Conservation (phyloP, 1,284 basidiomycete genomes). For the Rhodotorula sp. region DNA sequence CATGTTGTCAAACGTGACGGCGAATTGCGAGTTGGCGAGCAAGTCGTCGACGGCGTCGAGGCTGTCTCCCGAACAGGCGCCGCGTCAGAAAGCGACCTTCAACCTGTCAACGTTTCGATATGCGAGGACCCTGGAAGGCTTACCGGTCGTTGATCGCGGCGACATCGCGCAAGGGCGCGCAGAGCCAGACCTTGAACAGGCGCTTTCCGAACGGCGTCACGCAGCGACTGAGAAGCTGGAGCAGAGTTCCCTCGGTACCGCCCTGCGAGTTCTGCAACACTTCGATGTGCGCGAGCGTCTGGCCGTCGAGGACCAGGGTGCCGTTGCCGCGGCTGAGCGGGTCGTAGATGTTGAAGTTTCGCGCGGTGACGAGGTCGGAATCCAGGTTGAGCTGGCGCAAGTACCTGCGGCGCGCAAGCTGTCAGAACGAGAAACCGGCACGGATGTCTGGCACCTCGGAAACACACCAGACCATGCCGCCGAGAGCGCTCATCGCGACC, state of each 20-base stretch:
- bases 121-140: neutral
- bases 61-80: conserved; percentile 52
- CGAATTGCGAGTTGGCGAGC: conserved; percentile 71
- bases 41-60: conserved; percentile 90
- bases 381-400: conserved; percentile 88
- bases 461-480: conserved; percentile 78
- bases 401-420: conserved; percentile 58
- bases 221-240: conserved; percentile 79
- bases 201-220: conserved; percentile 91
- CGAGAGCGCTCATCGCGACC: conserved; percentile 76
- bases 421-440: neutral
- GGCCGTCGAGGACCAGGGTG: conserved; percentile 83
- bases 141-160: conserved; percentile 83
- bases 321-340: conserved; percentile 77
- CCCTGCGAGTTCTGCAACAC: conserved; percentile 90
- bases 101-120: too few relatives aligned
- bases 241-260: conserved; percentile 79
- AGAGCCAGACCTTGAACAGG: conserved; percentile 90
- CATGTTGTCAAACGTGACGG: conserved; percentile 68
- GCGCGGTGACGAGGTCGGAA: conserved; percentile 85
- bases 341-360: conserved; percentile 94
- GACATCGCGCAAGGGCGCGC: conserved; percentile 76
- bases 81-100: conserved; percentile 22
- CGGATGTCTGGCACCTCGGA: too few relatives aligned
- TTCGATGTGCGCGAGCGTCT: conserved; percentile 90